A percentile compares a stretch with the other conserved stretches of the same genome.
phyloP scores from a whole-genome alignment of 371 early-diverging fungal genomes.

The Dichotomocladium elegans region DNA sequence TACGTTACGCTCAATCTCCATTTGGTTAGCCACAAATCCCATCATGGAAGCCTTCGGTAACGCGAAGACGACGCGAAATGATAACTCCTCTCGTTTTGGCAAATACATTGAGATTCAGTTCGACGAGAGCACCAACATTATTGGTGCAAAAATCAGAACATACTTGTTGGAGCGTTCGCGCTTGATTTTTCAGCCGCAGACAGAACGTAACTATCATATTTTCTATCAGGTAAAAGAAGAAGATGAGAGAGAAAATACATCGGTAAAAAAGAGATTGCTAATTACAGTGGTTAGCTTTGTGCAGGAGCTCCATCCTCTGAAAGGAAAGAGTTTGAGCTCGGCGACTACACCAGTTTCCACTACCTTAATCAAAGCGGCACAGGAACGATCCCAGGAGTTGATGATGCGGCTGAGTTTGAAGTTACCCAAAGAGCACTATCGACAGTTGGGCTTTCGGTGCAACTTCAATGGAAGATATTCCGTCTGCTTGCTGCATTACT shows the following conservation, averaged over 20 bases:
- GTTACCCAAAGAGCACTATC: constrained; percentile 82
- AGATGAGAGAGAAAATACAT: background rate
- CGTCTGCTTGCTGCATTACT: constrained; percentile 82
- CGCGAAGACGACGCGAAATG: constrained; percentile 98
- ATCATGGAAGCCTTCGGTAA: constrained; percentile 99
- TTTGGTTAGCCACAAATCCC: constrained; percentile 84
- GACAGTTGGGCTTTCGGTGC: constrained; percentile 81
- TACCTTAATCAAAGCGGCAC: constrained; percentile 87
- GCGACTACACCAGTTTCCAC: constrained; percentile 66
- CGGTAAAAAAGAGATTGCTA: background rate
- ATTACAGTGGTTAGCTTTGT: constrained; percentile 62
- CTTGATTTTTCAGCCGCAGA: constrained; percentile 86
- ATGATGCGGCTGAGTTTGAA: constrained; percentile 89
- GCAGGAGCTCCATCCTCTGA: constrained; percentile 84
- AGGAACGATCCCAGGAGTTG: constrained; percentile 79
- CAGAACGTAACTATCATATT: constrained; percentile 98
- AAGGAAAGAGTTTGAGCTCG: constrained; percentile 74
- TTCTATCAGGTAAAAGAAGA: constrained; percentile 79
- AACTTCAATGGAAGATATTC: constrained; percentile 89
- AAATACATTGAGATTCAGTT: constrained; percentile 96
- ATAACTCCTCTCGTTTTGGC: constrained; percentile 98
- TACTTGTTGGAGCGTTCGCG: constrained; percentile 97
- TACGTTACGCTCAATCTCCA: background rate
- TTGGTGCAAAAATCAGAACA: constrained; percentile 94
- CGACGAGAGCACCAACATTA: constrained; percentile 76